Percentiles rank a stretch among this genome's conserved stretches.
Evolutionary conservation across 1,284 basidiomycete species (phyloP).

Genomic region (Cutaneotrichosporon sp.): DNA sequence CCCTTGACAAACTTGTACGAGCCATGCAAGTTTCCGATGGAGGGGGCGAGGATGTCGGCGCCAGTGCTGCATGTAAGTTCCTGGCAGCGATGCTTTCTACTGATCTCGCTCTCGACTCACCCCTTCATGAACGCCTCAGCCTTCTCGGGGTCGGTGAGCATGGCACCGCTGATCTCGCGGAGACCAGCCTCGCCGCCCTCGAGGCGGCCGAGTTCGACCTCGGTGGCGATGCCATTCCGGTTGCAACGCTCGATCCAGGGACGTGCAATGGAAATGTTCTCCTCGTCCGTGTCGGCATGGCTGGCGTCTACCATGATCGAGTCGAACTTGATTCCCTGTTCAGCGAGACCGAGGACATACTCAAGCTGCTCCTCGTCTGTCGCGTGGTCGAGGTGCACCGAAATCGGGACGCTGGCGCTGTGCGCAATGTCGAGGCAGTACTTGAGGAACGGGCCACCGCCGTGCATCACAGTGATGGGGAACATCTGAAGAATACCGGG

Average conservation of each 20-base stretch:
- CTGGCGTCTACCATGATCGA: slow-evolving; percentile 50
- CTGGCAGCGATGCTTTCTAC: neutral
- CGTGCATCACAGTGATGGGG: slow-evolving; percentile 40
- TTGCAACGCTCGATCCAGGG: slow-evolving; percentile 44
- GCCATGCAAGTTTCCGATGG: slow-evolving; percentile 51
- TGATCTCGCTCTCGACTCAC: slow-evolving; percentile 28
- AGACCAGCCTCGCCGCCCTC: slow-evolving; percentile 52
- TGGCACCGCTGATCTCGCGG: slow-evolving; percentile 49
- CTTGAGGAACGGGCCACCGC: slow-evolving; percentile 31
- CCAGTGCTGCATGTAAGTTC: slow-evolving; percentile 32
- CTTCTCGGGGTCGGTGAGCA: slow-evolving; percentile 49
- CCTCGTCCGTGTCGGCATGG: slow-evolving; percentile 48
- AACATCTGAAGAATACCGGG: slow-evolving; percentile 48
- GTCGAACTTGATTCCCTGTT: slow-evolving; percentile 47
- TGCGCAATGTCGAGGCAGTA: slow-evolving; percentile 40
- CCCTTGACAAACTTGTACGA: slow-evolving; percentile 41
- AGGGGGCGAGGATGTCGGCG: slow-evolving; percentile 50
- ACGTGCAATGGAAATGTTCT: slow-evolving; percentile 47
- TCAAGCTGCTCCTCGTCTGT: slow-evolving; percentile 51
- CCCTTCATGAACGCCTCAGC: slow-evolving; percentile 47
- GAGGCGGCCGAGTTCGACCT: slow-evolving; percentile 51
- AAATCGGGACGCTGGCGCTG: slow-evolving; percentile 48
- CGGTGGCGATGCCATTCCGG: slow-evolving; percentile 48
- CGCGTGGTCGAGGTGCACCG: slow-evolving; percentile 50
- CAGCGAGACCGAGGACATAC: slow-evolving; percentile 45